phyloP scores from a whole-genome alignment of 2,329 filamentous ascomycete species.

The Colletotrichum sp. region DNA sequence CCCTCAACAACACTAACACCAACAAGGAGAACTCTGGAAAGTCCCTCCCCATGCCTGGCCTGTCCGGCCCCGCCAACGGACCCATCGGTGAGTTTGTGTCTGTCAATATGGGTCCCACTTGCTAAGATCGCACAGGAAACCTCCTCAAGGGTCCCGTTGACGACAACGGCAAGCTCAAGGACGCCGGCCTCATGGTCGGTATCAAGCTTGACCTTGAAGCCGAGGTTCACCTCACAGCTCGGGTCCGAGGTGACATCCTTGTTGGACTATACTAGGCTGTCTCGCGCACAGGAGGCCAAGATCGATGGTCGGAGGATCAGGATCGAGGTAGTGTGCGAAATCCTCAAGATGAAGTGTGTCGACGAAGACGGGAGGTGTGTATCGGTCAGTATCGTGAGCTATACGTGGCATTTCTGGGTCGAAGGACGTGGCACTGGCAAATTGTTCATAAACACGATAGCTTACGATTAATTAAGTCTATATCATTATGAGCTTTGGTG shows the following conservation, averaged over 20 bases:
- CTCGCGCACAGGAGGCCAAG: background rate
- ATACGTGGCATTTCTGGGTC: background rate
- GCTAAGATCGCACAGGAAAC: no score
- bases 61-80: constrained; percentile 39
- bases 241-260: constrained; percentile 65
- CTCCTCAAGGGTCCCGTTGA: constrained; percentile 64
- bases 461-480: background rate
- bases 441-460: background rate
- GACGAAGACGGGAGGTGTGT: background rate
- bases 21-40: constrained; percentile 44
- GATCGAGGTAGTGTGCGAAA: background rate
- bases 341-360: background rate
- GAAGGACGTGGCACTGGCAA: background rate
- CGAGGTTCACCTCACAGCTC: constrained; percentile 65
- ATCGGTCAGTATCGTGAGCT: background rate
- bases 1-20: constrained; percentile 14
- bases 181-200: constrained; percentile 62
- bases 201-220: constrained; percentile 70
- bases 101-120: no score
- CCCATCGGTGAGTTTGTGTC: constrained; percentile 27
- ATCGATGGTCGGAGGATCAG: background rate
- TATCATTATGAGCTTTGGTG: no score
- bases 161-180: constrained; percentile 61
- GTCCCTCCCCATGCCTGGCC: constrained; percentile 46
- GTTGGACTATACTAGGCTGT: constrained; percentile 57